These are phyloP conservation scores for Triangularia verruculosa DNA, from an alignment of 2,329 filamentous ascomycete species.

Conservation along the genomic window DNA sequence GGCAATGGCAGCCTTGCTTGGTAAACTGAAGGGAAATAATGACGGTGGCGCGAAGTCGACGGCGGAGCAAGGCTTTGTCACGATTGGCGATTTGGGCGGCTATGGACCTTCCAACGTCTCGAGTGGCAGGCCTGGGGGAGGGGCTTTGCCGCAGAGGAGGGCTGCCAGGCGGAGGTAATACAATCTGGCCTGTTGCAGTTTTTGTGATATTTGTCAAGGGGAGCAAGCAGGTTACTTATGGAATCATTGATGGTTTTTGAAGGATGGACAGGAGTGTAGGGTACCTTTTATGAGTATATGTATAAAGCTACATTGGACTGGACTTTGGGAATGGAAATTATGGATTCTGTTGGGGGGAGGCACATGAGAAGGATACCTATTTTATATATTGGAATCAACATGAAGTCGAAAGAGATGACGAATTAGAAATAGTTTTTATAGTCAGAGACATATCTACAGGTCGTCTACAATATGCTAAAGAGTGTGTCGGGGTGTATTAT, in stretches of 20 bases:
- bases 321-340: not conserved
- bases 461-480: too few species aligned
- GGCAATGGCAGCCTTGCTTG: slow-evolving; percentile 41
- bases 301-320: not conserved
- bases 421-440: not conserved
- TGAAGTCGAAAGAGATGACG: not conserved
- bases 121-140: not conserved
- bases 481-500: not conserved
- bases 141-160: not conserved
- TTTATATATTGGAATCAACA: not conserved
- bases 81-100: not conserved
- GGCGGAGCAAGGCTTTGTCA: not conserved
- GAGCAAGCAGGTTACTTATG: not conserved
- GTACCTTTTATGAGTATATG: not conserved
- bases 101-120: not conserved
- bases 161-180: not conserved
- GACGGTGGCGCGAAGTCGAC: not conserved
- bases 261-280: not conserved
- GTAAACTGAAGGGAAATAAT: slow-evolving; percentile 6
- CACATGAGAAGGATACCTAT: not conserved
- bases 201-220: not conserved
- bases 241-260: not conserved
- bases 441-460: too few species aligned
- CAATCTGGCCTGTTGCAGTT: not conserved
- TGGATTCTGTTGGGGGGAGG: not conserved